These are phyloP conservation scores for Colletotrichum cereale DNA, from an alignment of 2,329 filamentous ascomycete species.

Conservation along the genomic window DNA sequence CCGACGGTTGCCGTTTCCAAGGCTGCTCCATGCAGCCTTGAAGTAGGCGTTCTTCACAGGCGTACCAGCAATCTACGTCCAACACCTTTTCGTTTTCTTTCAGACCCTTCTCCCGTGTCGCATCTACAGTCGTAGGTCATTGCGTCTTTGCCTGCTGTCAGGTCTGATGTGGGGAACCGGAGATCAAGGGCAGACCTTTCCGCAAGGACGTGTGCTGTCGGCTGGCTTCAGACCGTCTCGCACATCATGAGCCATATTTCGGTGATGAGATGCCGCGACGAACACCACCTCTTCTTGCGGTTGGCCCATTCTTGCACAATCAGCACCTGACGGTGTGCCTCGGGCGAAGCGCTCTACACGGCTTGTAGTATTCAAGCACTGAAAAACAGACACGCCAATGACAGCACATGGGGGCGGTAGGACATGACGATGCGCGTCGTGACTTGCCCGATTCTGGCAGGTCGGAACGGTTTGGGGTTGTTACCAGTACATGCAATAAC, in stretches of 20 bases:
- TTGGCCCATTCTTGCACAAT: not conserved
- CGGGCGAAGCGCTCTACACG: not conserved
- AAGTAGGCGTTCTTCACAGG: constrained; percentile 29
- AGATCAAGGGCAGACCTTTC: constrained; percentile 3
- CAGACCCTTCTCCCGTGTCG: constrained; percentile 25
- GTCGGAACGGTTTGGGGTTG: constrained; percentile 8
- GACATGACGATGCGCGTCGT: not conserved
- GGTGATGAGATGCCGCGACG: constrained; percentile 26
- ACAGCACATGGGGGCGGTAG: not conserved
- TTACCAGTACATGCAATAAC: constrained; percentile 4
- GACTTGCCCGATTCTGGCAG: constrained; percentile 29
- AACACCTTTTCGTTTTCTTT: constrained; percentile 5
- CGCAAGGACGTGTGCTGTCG: constrained; percentile 26
- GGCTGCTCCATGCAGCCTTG: constrained; percentile 30
- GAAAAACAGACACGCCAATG: not conserved
- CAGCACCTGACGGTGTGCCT: not conserved
- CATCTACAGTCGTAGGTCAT: constrained; percentile 11
- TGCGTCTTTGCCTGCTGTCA: constrained; percentile 16
- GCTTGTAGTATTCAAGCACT: not conserved
- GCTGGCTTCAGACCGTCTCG: constrained; percentile 29
- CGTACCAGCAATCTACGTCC: constrained; percentile 8
- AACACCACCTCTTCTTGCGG: not conserved
- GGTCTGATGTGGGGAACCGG: constrained; percentile 7
- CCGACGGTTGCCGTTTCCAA: not conserved
- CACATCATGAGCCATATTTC: constrained; percentile 11